A percentile compares a stretch with the other conserved stretches of the same genome.
phyloP scores from a whole-genome alignment of 768 basidiomycete genomes.

The Suillus paluster region DNA sequence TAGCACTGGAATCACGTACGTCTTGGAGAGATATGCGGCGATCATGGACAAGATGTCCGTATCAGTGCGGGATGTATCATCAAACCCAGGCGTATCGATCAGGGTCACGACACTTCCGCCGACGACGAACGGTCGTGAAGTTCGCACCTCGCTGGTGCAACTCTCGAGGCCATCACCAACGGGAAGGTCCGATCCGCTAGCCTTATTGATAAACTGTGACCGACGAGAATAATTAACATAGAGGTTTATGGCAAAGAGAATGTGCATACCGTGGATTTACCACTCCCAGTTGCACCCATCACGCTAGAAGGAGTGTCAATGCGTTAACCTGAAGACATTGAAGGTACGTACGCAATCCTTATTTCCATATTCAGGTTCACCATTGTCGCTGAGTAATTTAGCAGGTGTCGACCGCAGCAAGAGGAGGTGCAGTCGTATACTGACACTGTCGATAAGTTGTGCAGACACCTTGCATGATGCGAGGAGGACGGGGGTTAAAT shows the following conservation, averaged over 20 bases:
- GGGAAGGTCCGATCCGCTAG: constrained; percentile 45
- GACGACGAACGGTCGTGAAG: constrained; percentile 42
- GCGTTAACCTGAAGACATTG: neutral
- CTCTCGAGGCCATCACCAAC: constrained; percentile 47
- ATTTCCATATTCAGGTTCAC: constrained; percentile 32
- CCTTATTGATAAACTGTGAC: constrained; percentile 50
- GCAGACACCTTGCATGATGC: neutral
- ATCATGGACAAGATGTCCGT: constrained; percentile 50
- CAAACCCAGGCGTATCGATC: constrained; percentile 60
- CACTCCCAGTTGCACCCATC: constrained; percentile 40
- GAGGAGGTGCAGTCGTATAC: neutral
- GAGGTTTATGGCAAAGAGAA: neutral
- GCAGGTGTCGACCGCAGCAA: neutral
- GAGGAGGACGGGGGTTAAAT: neutral
- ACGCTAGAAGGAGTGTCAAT: constrained; percentile 21
- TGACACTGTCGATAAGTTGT: neutral
- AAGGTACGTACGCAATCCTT: constrained; percentile 33
- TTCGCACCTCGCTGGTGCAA: constrained; percentile 46
- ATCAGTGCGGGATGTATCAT: constrained; percentile 49
- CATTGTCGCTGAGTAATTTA: constrained; percentile 21
- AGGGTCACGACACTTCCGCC: constrained; percentile 45
- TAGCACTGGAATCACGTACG: constrained; percentile 1
- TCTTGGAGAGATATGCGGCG: constrained; percentile 30
- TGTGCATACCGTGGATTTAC: constrained; percentile 37
- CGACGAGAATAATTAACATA: neutral